Evolutionary conservation across 768 basidiomycete genomes (phyloP).

Genomic region (Kwoniella pini): DNA sequence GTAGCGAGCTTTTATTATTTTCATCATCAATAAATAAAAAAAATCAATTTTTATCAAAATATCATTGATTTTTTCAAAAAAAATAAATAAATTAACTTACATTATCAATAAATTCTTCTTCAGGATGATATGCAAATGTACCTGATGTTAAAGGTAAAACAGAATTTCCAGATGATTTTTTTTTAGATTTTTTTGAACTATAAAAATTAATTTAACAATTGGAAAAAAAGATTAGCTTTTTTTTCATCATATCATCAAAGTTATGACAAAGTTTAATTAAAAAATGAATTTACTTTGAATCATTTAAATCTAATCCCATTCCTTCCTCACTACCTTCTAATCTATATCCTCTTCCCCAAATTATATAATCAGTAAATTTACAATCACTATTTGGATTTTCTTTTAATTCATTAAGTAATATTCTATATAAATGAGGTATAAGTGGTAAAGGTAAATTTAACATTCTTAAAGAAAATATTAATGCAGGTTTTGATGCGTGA

Average conservation of each 20-base stretch:
- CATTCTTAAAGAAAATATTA: constrained; percentile 82
- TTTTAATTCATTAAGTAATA: constrained; percentile 80
- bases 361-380: constrained; percentile 68
- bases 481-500: constrained; percentile 65
- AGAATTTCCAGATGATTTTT: constrained; percentile 46
- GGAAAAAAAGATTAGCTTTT: no score
- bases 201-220: no score
- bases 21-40: not conserved
- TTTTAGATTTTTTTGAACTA: constrained; percentile 21
- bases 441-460: constrained; percentile 96
- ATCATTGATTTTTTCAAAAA: constrained; percentile 69
- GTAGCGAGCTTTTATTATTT: constrained; percentile 58
- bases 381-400: constrained; percentile 60
- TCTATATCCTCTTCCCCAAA: constrained; percentile 77
- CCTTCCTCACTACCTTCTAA: constrained; percentile 71
- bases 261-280: no score
- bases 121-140: constrained; percentile 77
- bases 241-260: no score
- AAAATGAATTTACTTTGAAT: constrained; percentile 6
- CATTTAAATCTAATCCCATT: constrained; percentile 56
- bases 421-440: constrained; percentile 85
- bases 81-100: constrained; percentile 56
- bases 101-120: constrained; percentile 73
- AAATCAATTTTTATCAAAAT: constrained; percentile 61
- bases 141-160: constrained; percentile 51